These are phyloP conservation scores for Neoboletus magnificus DNA, from an alignment of 768 basidiomycete species.

Conservation along the genomic window DNA sequence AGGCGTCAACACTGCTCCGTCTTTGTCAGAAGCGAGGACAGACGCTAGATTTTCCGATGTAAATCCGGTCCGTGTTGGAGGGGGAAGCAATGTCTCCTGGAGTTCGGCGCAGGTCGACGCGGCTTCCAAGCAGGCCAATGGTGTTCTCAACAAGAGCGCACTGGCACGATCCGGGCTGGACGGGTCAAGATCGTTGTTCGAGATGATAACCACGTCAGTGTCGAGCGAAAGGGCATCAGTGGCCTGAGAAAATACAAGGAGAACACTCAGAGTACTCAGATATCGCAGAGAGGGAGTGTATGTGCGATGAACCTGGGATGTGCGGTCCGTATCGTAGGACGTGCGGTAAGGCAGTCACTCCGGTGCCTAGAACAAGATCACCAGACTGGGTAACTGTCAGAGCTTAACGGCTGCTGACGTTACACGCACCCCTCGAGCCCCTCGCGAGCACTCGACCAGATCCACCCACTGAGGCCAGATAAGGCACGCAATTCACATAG, in stretches of 20 bases:
- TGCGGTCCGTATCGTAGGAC: background rate
- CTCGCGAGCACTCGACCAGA: too few species aligned
- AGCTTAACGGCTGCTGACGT: too few species aligned
- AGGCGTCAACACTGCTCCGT: background rate
- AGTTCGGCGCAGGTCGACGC: slow-evolving; percentile 1
- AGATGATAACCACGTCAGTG: slow-evolving; percentile 8
- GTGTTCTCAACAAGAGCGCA: slow-evolving; percentile 7
- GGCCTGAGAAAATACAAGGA: background rate
- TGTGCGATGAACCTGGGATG: background rate
- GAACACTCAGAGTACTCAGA: background rate
- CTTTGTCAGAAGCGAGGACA: slow-evolving; percentile 8
- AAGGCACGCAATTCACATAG: background rate
- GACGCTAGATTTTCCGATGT: slow-evolving; percentile 1
- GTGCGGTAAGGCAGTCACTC: too few species aligned
- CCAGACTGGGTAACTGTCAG: too few species aligned
- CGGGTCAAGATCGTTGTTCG: slow-evolving; percentile 12
- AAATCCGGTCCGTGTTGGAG: background rate
- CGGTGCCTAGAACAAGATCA: too few species aligned
- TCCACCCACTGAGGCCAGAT: background rate
- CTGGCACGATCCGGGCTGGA: slow-evolving; percentile 5
- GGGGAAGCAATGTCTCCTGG: slow-evolving; percentile 6
- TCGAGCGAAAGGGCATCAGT: background rate
- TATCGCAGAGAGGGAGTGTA: background rate
- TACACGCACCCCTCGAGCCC: background rate
- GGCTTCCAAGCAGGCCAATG: background rate